A percentile compares a stretch with the other conserved stretches of the same genome.
Evolutionary conservation across 257 asterid species (phyloP).

Genomic region (Plantago ovata): DNA sequence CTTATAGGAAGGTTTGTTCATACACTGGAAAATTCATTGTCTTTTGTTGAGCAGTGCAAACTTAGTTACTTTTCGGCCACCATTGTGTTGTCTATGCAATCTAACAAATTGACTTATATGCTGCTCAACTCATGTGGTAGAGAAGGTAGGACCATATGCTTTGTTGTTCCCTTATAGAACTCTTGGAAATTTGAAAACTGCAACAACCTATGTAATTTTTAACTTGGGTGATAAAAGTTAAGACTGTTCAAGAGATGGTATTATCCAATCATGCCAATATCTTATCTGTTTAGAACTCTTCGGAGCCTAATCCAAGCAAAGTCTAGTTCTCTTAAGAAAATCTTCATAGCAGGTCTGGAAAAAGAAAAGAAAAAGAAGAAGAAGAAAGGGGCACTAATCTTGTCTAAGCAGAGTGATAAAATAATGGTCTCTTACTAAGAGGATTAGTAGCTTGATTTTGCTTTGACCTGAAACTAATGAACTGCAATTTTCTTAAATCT

Average conservation of each 20-base stretch:
- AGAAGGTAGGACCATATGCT: background rate
- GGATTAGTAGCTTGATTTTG: background rate
- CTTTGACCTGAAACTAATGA: background rate
- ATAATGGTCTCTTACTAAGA: background rate
- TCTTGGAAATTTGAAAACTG: constrained; percentile 1
- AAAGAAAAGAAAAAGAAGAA: too few species aligned
- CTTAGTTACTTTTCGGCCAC: constrained; percentile 1
- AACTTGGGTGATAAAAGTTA: too few species aligned
- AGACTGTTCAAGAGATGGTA: background rate
- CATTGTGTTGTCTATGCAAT: constrained; percentile 5
- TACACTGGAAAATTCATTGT: background rate
- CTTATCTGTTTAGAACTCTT: constrained; percentile 3
- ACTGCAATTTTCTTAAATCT: constrained; percentile 4
- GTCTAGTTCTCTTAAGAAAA: background rate
- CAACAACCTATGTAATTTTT: too few species aligned
- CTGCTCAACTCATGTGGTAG: constrained; percentile 7
- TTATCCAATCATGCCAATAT: background rate
- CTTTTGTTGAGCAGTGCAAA: too few species aligned
- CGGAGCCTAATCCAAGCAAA: constrained; percentile 4
- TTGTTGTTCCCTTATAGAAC: background rate
- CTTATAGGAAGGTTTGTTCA: constrained; percentile 83
- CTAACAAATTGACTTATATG: constrained; percentile 5
- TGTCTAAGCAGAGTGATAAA: constrained; percentile 13
- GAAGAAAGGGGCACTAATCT: background rate
- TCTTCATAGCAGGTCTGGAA: too few species aligned